phyloP scores from a whole-genome alignment of 2,329 filamentous ascomycete genomes.

The Gaeumannomyces tritici region DNA sequence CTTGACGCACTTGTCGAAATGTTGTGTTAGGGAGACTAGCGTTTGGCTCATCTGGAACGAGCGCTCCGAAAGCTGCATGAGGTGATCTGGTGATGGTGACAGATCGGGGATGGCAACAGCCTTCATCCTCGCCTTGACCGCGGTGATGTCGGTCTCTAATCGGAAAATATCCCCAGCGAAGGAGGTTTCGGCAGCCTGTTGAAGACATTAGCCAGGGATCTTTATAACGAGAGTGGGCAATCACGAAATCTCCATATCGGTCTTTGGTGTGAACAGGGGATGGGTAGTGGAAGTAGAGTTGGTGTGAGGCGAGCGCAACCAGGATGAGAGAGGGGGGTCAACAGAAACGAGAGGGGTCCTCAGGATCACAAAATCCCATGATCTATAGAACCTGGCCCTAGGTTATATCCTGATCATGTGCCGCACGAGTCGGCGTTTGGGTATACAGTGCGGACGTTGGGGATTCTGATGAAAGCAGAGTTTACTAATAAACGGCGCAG shows the following conservation, averaged over 20 bases:
- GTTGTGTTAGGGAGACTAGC: slow-evolving; percentile 69
- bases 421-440: too few relatives aligned
- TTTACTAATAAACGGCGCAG: not conserved
- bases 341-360: too few relatives aligned
- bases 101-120: slow-evolving; percentile 24
- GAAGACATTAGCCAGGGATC: not conserved
- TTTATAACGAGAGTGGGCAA: too few relatives aligned
- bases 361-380: not conserved
- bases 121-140: slow-evolving; percentile 49
- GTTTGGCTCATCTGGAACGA: slow-evolving; percentile 76
- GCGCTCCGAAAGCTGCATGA: slow-evolving; percentile 59
- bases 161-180: slow-evolving; percentile 68
- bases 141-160: slow-evolving; percentile 66
- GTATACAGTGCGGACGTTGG: too few relatives aligned
- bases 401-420: not conserved
- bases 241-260: not conserved
- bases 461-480: not conserved
- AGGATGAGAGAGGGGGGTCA: too few relatives aligned
- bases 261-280: not conserved
- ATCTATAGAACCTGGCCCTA: not conserved
- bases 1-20: slow-evolving; percentile 89
- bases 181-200: slow-evolving; percentile 51
- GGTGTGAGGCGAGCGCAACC: too few relatives aligned
- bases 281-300: not conserved
- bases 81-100: slow-evolving; percentile 30